Base-by-base conservation (phyloP, 495 filamentous ascomycete species). In the Acidiella bohemica region DNA sequence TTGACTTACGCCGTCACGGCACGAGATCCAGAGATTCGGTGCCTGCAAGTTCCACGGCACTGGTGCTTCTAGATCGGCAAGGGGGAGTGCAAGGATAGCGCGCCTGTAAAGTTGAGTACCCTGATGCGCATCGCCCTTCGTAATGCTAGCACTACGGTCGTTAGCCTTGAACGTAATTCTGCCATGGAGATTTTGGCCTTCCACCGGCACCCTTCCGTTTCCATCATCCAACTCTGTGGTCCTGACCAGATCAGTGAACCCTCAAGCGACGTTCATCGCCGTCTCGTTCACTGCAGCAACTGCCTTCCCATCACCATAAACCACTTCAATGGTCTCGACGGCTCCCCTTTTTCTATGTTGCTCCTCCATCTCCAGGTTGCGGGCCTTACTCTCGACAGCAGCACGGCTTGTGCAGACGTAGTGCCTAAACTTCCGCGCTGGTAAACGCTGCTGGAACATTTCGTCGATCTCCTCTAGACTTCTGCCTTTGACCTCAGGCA, bases 351-450 rank as follows among this genome's bases (percentile, higher is more conserved):
- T 42, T 20, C 36, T 35, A 13, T 43, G 19, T 1, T 14, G 17
- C 4, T 36, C 32, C 10, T 43, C 32, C 4, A 19, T 9, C 5
- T 16, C 29, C 16, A 12, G 27, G 29, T 22, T 22, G 12, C 41
- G 41, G 12, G 11, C 21, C 41, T 19, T 43, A 32, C 41, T 43
- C 14, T 43, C 41, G 11, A 43, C 18, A 5, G 41, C 41, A 21
- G 41, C 35, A n/a, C 26, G 41, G 10, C 60, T 58, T 9, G 48
- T 46, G 50, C 67, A 70, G 12, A 57, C 58, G 26, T 70, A 69
- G 21, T 57, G 57, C 33, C 59, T 50, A 52, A 71, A 71, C 44
- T 64, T 62, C 10, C 64, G 57, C 14, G 67, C 67, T 0, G 67
- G 60, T 2, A 71, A 45, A 3, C 47, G 50, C 4, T 60, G 57